phyloP scores from a whole-genome alignment of 768 basidiomycete species.

The Dendrothele bispora region DNA sequence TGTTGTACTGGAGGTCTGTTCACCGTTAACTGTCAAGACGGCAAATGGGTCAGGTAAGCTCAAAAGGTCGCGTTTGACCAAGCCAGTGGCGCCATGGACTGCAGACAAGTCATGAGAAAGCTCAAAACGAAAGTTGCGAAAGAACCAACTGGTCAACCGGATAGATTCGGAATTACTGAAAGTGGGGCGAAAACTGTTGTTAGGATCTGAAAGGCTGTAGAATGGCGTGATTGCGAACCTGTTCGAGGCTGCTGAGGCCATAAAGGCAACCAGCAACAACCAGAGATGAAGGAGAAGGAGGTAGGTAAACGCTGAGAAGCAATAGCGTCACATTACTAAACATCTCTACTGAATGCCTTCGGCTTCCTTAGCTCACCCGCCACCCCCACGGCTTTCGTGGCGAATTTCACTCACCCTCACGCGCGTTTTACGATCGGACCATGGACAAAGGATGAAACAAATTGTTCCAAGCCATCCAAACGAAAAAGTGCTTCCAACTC shows the following conservation, averaged over 20 bases:
- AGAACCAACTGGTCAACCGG: constrained; percentile 48
- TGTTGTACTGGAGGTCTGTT: constrained; percentile 77
- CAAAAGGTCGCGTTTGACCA: constrained; percentile 77
- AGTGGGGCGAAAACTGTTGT: constrained; percentile 8
- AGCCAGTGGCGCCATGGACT: constrained; percentile 78
- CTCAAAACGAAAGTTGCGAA: constrained; percentile 5
- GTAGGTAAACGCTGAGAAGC: background rate
- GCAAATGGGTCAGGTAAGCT: constrained; percentile 88
- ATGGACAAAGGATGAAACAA: too few relatives aligned
- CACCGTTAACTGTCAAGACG: constrained; percentile 82
- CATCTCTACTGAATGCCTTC: background rate
- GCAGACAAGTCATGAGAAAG: constrained; percentile 4
- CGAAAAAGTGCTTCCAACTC: too few relatives aligned
- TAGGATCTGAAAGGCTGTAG: constrained; percentile 10
- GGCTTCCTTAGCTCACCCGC: too few relatives aligned
- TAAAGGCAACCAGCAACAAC: constrained; percentile 6
- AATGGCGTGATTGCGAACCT: constrained; percentile 27
- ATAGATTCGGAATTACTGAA: constrained; percentile 48
- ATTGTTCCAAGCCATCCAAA: too few relatives aligned
- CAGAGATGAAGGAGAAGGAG: too few relatives aligned
- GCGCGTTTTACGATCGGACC: too few relatives aligned
- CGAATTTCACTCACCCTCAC: too few relatives aligned
- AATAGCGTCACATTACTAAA: background rate
- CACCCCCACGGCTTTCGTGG: constrained; percentile 1
- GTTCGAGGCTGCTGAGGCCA: constrained; percentile 22